These are phyloP conservation scores for Alternaria gaisen DNA, from an alignment of 2,329 filamentous ascomycete genomes.

Conservation along the genomic window DNA sequence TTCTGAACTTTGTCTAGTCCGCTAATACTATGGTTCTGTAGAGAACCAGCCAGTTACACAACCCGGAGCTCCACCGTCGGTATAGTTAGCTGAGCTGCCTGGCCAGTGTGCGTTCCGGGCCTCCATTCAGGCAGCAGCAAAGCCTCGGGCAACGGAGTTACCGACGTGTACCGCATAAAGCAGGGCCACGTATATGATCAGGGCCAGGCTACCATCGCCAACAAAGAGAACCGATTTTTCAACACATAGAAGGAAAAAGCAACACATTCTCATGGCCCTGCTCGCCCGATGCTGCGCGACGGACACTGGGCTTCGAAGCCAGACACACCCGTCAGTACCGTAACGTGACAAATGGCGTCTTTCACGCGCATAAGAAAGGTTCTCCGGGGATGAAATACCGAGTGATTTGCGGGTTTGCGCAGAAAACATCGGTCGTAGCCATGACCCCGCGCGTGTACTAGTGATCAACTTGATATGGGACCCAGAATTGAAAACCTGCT, in stretches of 20 bases:
- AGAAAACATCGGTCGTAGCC: neutral
- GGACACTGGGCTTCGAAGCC: neutral
- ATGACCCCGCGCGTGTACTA: neutral
- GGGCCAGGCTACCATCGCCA: neutral
- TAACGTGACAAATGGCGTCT: neutral
- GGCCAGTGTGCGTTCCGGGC: neutral
- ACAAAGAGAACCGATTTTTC: neutral
- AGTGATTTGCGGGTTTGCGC: neutral
- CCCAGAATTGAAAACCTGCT: neutral
- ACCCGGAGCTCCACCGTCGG: neutral
- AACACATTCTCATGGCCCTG: neutral
- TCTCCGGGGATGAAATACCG: neutral
- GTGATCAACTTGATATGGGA: neutral
- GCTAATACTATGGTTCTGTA: neutral
- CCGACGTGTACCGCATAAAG: slow-evolving; percentile 3
- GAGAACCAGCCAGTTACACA: neutral
- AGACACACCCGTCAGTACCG: neutral
- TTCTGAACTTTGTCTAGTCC: neutral
- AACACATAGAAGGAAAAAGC: neutral
- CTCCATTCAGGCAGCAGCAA: neutral
- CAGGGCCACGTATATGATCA: neutral
- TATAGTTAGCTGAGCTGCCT: neutral
- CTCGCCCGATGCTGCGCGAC: neutral
- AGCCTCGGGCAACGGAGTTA: neutral
- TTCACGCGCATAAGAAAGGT: neutral